Evolutionary conservation across 169 alveolate genomes (phyloP).

Genomic region (Plasmodium sp.): DNA sequence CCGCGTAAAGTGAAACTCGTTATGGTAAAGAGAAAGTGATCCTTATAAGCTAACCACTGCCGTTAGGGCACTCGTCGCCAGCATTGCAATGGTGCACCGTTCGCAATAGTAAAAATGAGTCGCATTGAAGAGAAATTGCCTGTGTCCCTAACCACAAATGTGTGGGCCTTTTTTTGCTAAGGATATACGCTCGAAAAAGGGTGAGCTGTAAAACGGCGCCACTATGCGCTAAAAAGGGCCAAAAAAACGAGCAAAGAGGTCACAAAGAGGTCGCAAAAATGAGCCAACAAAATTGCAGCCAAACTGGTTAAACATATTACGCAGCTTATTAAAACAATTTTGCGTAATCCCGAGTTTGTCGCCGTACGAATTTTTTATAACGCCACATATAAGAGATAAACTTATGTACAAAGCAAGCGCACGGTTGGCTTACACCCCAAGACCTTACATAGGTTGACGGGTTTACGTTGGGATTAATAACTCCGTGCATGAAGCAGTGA

Average conservation of each 20-base stretch:
- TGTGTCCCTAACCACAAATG: neutral
- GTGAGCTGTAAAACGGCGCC: neutral
- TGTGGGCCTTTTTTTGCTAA: neutral
- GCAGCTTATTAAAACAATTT: neutral
- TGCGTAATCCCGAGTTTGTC: neutral
- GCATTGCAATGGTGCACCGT: neutral
- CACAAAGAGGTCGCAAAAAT: neutral
- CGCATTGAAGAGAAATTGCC: neutral
- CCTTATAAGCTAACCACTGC: constrained; percentile 1
- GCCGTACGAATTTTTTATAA: neutral
- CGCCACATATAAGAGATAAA: neutral
- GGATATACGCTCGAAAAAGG: neutral
- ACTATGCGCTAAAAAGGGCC: neutral
- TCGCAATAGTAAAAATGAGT: neutral
- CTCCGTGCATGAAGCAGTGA: neutral
- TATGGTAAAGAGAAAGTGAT: neutral
- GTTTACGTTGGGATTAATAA: neutral
- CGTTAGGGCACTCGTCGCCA: neutral
- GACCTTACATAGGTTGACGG: neutral
- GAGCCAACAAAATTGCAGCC: neutral
- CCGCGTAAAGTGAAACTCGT: neutral
- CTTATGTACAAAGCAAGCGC: neutral
- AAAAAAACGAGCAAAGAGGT: neutral
- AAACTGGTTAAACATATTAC: neutral
- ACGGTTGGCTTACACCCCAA: neutral